These are phyloP conservation scores for Lactarius hengduanensis DNA, from an alignment of 768 basidiomycete genomes.

Conservation along the genomic window DNA sequence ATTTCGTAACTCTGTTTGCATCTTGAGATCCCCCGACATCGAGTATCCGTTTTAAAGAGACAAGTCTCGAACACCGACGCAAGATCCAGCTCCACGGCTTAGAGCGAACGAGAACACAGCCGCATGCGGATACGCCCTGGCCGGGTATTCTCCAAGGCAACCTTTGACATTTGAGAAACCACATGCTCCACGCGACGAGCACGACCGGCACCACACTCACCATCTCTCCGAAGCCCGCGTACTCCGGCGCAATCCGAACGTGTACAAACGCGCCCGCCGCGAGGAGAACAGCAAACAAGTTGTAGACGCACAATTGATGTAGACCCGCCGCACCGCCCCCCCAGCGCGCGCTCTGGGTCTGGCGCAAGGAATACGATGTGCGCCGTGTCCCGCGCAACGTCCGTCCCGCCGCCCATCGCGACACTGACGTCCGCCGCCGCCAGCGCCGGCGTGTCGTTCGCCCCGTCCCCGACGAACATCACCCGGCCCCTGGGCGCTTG, in stretches of 20 bases:
- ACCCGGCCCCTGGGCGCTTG: constrained; percentile 36
- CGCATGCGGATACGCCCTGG: background rate
- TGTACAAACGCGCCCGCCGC: constrained; percentile 49
- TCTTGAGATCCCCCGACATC: background rate
- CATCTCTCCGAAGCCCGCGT: constrained; percentile 45
- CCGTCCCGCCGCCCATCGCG: constrained; percentile 33
- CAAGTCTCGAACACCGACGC: background rate
- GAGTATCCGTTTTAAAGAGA: background rate
- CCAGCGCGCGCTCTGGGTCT: constrained; percentile 37
- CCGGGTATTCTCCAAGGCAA: background rate
- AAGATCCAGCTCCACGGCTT: background rate
- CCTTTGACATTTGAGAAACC: background rate
- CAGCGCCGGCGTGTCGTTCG: constrained; percentile 52
- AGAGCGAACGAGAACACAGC: background rate
- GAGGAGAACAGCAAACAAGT: constrained; percentile 46
- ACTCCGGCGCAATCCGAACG: constrained; percentile 40
- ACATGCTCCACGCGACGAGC: constrained; percentile 27
- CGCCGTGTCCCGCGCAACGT: constrained; percentile 44
- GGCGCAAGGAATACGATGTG: constrained; percentile 46
- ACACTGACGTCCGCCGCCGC: constrained; percentile 37
- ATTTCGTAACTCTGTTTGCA: no score
- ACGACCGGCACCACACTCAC: constrained; percentile 29
- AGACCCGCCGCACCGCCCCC: constrained; percentile 39
- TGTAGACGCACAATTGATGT: constrained; percentile 41
- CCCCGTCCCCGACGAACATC: constrained; percentile 50